Base-by-base conservation (phyloP, 306 rosid genomes). In the Malus sylvestris region DNA sequence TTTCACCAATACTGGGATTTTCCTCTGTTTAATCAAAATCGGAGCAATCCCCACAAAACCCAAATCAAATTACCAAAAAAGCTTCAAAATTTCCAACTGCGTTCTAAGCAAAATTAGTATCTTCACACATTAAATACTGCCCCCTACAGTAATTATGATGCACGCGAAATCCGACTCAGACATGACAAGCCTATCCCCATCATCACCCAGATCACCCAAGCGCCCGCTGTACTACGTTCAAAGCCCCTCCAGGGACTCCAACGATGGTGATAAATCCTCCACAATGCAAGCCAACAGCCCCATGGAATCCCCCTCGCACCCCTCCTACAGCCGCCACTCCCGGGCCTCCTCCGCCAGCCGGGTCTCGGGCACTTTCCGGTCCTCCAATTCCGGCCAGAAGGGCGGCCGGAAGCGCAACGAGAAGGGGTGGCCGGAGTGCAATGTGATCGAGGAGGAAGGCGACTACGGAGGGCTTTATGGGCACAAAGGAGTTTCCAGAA, bases 151-250 rank as follows among this genome's bases (percentile, higher is more conserved):
- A 13, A 78, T 51, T 70, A 93, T 30, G 78, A 89, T 86, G 88
- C 97, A 90, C 71, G 76, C 89, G 1, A 90, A 87, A 72, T 88
- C 89, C 3, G 98, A 94, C 77, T 94, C 95, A 4, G 93, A 94
- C 63, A 87, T 83, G 25, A 90, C 96, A 3, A 94, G 98, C 61
- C 85, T 75, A 32, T 87, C 81, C 22, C 82, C 90, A 14, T 93
- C 93, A 14, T 85, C 93, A 5, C 90, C 90, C 2, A 71, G 85
- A 75, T 91, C 94, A 4, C 94, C 94, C 12, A 94, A 94, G 67
- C 87, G 87, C 25, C 77, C 87, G 2, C 85, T 72, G 30, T 94
- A 91, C 81, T 90, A 81, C 72, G 93, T 91, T 16, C 91, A 90
- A 64, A 90, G 97, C 77, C 98, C 98, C 1, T 88, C 95, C 0